Conservation (phyloP, 2,329 filamentous ascomycete species). For the Chaetomium olivaceum region DNA sequence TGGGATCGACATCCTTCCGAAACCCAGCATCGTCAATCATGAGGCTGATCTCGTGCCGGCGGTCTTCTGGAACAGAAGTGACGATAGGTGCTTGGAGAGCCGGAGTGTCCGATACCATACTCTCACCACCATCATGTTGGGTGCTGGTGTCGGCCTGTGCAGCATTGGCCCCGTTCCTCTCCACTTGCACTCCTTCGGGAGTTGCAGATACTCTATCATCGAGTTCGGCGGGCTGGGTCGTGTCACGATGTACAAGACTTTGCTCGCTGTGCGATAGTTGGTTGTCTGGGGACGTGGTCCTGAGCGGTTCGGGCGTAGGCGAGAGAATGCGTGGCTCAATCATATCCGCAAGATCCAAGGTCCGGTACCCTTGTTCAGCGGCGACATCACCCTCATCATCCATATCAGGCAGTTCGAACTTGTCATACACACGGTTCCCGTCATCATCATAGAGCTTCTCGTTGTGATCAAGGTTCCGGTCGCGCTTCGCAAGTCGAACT, state of each 20-base stretch:
- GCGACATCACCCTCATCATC: slow-evolving; percentile 56
- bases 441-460: slow-evolving; percentile 63
- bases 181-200: background rate
- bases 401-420: slow-evolving; percentile 71
- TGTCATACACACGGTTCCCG: slow-evolving; percentile 72
- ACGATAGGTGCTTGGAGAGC: slow-evolving; percentile 17
- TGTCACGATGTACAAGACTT: background rate
- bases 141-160: slow-evolving; percentile 8
- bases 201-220: background rate
- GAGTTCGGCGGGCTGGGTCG: background rate
- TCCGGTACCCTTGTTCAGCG: slow-evolving; percentile 62
- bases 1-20: slow-evolving; percentile 46
- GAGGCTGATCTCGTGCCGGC: slow-evolving; percentile 43
- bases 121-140: slow-evolving; percentile 14
- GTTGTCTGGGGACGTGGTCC: slow-evolving; percentile 1
- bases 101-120: slow-evolving; percentile 32
- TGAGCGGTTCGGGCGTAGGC: slow-evolving; percentile 35
- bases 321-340: slow-evolving; percentile 67
- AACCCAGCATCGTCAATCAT: slow-evolving; percentile 53
- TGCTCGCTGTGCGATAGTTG: background rate
- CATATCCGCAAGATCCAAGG: slow-evolving; percentile 62
- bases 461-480: slow-evolving; percentile 58
- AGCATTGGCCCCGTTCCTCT: background rate
- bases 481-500: slow-evolving; percentile 68
- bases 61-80: slow-evolving; percentile 39